Evolutionary conservation across 2,329 filamentous ascomycete genomes (phyloP), one percentile per base, ranked within the genome.

Genomic region (Botrytis fabae): DNA sequence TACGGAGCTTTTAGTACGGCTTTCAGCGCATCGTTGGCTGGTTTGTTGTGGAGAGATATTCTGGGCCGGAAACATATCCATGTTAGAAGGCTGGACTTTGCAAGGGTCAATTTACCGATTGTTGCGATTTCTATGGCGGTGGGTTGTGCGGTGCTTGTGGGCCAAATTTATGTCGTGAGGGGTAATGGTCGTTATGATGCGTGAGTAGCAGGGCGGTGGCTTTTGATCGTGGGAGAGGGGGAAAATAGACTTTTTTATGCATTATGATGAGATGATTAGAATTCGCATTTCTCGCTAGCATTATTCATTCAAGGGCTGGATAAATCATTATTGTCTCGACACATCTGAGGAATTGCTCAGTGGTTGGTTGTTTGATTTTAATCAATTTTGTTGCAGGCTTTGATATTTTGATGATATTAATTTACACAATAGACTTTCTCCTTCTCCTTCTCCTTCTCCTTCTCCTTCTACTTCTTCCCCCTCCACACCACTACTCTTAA

Each of bases 1-100:
- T 93, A 90, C 73, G 91, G 91, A 6, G 92, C 91, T 0, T 93
- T 93, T 79, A 92, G 90, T 78, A 88, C 89, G 0, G 90, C 90
- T 0, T 92, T 94, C 77, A 92, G 90, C 75, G 91, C 91, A 0
- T 92, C 91, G 0, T 81, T 93, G 1, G 92, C 92, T 1, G 92
- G 91, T 1, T 84, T 94, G 14, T 82, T 93, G 0, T 94, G 92
- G 92, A 85, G 90, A 3, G 90, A 93, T 75, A 93, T 94, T 28
- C 84, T 93, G 1, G 82, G 80, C 0, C 84, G 90, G 42, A 93
- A 93, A 79, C 87, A 92, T 75, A 93, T 94, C 73, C 85, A 83
- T 51, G 90, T 94, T 0, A 82, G 85, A 3, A 84, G 86, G 0
- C 82, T 89, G 4, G 91, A 93, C 38, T 93, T 93, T 80, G 90